These are phyloP conservation scores for Hyaloscypha hepaticicola DNA, from an alignment of 495 filamentous ascomycete species.

Conservation along the genomic window DNA sequence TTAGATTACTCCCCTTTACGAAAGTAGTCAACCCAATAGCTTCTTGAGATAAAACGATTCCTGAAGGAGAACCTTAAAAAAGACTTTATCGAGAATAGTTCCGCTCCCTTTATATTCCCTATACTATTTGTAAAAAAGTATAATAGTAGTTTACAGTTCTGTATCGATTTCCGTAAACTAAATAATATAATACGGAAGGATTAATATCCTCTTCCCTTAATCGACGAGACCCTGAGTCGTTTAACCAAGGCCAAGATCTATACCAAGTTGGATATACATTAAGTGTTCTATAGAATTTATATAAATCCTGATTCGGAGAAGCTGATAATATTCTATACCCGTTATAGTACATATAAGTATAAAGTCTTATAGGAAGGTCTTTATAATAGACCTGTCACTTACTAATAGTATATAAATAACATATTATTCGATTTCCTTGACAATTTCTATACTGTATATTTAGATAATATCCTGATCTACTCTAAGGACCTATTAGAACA, in stretches of 20 bases:
- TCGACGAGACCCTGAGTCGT: constrained; percentile 41
- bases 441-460: constrained; percentile 32
- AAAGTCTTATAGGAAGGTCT: constrained; percentile 36
- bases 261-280: constrained; percentile 46
- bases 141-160: constrained; percentile 41
- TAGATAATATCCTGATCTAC: constrained; percentile 40
- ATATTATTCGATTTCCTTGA: constrained; percentile 26
- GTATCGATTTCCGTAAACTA: constrained; percentile 44
- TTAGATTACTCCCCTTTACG: neutral
- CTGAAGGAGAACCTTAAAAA: constrained; percentile 8
- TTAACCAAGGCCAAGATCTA: constrained; percentile 38
- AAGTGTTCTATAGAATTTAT: constrained; percentile 41
- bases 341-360: constrained; percentile 34
- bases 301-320: constrained; percentile 35
- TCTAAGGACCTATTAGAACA: constrained; percentile 8
- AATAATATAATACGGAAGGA: constrained; percentile 47
- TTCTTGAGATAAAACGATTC: neutral
- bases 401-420: constrained; percentile 34
- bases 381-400: constrained; percentile 33
- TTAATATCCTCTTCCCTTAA: constrained; percentile 44
- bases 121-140: constrained; percentile 13
- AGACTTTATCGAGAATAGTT: constrained; percentile 8
- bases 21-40: neutral
- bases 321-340: constrained; percentile 37
- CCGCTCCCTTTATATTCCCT: neutral